Evolutionary conservation across 805 yeast genomes (phyloP).

Genomic region (Candida tibetensis): DNA sequence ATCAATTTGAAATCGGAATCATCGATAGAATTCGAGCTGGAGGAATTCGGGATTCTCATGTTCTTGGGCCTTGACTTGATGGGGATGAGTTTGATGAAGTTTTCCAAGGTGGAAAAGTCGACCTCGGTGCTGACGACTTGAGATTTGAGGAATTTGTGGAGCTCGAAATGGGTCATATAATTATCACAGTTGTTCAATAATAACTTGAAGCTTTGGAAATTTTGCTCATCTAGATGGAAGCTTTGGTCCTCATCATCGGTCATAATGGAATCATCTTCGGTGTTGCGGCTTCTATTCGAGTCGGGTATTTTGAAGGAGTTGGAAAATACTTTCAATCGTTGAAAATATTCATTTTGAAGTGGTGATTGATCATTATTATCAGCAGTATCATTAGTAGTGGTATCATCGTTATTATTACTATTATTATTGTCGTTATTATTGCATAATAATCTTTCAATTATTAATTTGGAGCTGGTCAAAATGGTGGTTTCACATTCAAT

Average conservation of each 20-base stretch:
- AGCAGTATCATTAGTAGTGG: not conserved
- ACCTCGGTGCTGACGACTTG: conserved; percentile 8
- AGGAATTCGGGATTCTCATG: conserved; percentile 2
- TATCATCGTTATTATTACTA: not conserved
- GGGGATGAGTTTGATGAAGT: conserved; percentile 17
- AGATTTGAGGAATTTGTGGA: conserved; percentile 9
- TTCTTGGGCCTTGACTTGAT: conserved; percentile 4
- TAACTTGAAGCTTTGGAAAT: conserved; percentile 1
- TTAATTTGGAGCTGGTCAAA: not conserved
- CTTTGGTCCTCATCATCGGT: not conserved
- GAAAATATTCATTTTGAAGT: not conserved
- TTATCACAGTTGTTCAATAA: not conserved
- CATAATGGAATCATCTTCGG: not conserved
- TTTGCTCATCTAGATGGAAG: not conserved
- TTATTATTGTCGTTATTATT: not conserved
- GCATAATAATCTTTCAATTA: not conserved
- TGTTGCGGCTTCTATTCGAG: not conserved
- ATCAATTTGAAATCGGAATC: conserved; percentile 10
- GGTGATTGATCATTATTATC: not conserved
- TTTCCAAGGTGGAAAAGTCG: conserved; percentile 8
- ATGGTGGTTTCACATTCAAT: conserved; percentile 11
- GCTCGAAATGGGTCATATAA: conserved; percentile 9
- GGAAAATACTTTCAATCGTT: conserved; percentile 1
- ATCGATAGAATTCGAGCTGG: conserved; percentile 6
- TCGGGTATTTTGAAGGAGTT: not conserved